Evolutionary conservation across 805 yeast genomes (phyloP).

Genomic region (Myxozyma neotropica): DNA sequence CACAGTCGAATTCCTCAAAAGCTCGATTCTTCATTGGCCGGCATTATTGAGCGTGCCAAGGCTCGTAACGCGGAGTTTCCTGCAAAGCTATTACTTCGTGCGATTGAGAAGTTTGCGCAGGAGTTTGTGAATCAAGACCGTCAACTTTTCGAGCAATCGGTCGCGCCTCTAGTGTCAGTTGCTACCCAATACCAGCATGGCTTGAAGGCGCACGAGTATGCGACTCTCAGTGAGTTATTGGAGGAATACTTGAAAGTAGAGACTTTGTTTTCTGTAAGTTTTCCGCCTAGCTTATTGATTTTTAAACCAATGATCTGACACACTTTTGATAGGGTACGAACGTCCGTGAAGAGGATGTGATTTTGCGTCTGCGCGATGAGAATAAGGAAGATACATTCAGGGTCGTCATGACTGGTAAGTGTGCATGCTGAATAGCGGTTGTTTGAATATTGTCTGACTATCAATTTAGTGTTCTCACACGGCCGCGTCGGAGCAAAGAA

Average conservation of each 20-base stretch:
- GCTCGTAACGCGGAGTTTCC: slow-evolving; percentile 86
- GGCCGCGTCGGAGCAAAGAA: slow-evolving; percentile 92
- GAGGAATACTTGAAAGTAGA: slow-evolving; percentile 78
- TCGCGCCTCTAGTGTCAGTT: slow-evolving; percentile 73
- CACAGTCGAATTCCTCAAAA: slow-evolving; percentile 85
- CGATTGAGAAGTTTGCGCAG: slow-evolving; percentile 64
- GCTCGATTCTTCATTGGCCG: slow-evolving; percentile 66
- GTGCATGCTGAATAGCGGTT: background rate
- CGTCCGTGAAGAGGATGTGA: slow-evolving; percentile 83
- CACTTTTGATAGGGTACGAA: slow-evolving; percentile 54
- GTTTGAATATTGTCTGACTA: background rate
- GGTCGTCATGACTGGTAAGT: slow-evolving; percentile 56
- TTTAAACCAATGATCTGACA: background rate
- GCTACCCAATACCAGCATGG: slow-evolving; percentile 75
- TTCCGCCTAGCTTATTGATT: background rate
- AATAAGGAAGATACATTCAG: slow-evolving; percentile 71
- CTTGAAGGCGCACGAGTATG: slow-evolving; percentile 78
- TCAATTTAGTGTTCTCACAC: slow-evolving; percentile 69
- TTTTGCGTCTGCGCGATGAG: slow-evolving; percentile 84
- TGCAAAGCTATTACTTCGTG: slow-evolving; percentile 76
- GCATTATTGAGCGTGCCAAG: slow-evolving; percentile 65
- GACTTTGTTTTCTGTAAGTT: slow-evolving; percentile 56
- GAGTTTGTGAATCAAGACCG: slow-evolving; percentile 49
- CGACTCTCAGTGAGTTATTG: slow-evolving; percentile 68
- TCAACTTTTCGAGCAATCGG: slow-evolving; percentile 55